phyloP scores from a whole-genome alignment of 2,329 filamentous ascomycete species.

The Alternaria longipes region DNA sequence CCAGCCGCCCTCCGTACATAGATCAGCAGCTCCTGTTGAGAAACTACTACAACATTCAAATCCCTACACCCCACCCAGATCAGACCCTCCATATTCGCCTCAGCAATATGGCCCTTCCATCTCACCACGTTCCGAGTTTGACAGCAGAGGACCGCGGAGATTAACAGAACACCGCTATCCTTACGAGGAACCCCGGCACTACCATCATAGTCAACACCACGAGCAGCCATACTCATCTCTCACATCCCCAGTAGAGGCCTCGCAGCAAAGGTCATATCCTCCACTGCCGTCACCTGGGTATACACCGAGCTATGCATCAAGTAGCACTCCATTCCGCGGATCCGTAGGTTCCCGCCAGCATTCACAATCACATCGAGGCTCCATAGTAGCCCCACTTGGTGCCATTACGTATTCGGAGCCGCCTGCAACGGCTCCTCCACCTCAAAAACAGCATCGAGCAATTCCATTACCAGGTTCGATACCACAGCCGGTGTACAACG shows the following conservation, averaged over 20 bases:
- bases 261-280: conserved; percentile 46
- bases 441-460: conserved; percentile 40
- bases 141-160: conserved; percentile 39
- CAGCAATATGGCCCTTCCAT: conserved; percentile 49
- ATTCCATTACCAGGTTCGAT: conserved; percentile 50
- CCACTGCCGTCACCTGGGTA: conserved; percentile 52
- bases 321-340: conserved; percentile 49
- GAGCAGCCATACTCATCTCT: conserved; percentile 49
- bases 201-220: conserved; percentile 39
- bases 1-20: conserved; percentile 33
- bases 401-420: conserved; percentile 46
- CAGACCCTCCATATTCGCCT: conserved; percentile 53
- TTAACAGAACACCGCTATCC: conserved; percentile 45
- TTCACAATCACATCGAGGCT: conserved; percentile 49
- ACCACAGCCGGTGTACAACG: conserved; percentile 51
- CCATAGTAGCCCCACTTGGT: conserved; percentile 43
- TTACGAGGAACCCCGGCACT: conserved; percentile 45
- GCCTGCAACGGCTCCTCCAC: conserved; percentile 40
- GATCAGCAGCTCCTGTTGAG: conserved; percentile 46
- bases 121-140: conserved; percentile 50
- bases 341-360: conserved; percentile 50
- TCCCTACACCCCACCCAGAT: conserved; percentile 52
- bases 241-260: conserved; percentile 48
- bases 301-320: conserved; percentile 52
- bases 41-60: conserved; percentile 48